Conservation (phyloP, 257 asterid species). For the Penstemon davidsonii region DNA sequence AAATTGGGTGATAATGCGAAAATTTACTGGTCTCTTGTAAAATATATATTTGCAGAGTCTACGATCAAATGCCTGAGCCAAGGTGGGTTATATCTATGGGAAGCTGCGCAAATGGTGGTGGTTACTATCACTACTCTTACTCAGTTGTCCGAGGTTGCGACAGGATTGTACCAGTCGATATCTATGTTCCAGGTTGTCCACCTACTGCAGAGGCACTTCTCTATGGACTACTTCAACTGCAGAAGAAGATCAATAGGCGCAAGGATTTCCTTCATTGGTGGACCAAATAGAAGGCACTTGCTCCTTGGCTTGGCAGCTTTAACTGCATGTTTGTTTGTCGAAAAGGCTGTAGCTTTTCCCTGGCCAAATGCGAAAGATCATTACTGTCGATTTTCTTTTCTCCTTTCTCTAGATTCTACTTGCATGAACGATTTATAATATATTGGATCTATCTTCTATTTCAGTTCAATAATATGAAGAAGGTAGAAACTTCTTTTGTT, state of each 20-base stretch:
- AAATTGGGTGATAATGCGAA: background rate
- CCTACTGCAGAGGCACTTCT: conserved; percentile 97
- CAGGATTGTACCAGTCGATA: conserved; percentile 93
- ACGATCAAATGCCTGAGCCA: conserved; percentile 99
- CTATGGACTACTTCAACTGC: conserved; percentile 88
- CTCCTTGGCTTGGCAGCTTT: conserved; percentile 13
- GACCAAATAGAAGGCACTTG: conserved; percentile 54
- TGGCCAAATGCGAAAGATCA: conserved; percentile 19
- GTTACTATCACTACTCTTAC: conserved; percentile 93
- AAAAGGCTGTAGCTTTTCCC: conserved; percentile 19
- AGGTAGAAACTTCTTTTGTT: no score
- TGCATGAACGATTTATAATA: no score
- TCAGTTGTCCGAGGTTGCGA: conserved; percentile 95
- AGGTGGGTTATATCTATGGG: conserved; percentile 99
- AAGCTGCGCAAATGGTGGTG: conserved; percentile 99
- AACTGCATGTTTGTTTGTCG: conserved; percentile 24
- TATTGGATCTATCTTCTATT: no score
- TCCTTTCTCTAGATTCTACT: no score
- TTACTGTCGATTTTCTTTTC: no score
- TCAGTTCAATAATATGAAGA: no score
- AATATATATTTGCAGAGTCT: conserved; percentile 58
- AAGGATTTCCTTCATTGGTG: conserved; percentile 95
- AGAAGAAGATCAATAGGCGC: conserved; percentile 95
- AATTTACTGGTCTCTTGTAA: background rate
- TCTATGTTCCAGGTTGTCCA: conserved; percentile 95